Conservation (phyloP, 495 filamentous ascomycete species). For the Neurospora hispaniola region DNA sequence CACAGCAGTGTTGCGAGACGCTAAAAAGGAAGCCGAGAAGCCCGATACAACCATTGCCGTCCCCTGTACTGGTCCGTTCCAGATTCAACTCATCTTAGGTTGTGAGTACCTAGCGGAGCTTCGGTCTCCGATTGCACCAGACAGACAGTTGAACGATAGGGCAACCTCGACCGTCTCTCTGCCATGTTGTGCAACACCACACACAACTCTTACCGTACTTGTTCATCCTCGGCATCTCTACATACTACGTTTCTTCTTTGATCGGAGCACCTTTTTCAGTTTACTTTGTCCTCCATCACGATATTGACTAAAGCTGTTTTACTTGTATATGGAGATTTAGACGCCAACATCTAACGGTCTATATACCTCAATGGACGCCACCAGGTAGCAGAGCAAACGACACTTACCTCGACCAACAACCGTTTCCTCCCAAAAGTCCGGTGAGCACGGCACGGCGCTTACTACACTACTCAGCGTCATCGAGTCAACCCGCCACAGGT, state of each 20-base stretch:
- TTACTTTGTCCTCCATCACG: not conserved
- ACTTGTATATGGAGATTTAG: not conserved
- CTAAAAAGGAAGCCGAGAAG: not conserved
- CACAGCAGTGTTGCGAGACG: not conserved
- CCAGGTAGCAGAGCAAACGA: not conserved
- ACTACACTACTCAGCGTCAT: not conserved
- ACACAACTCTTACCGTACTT: not conserved
- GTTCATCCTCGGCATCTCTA: not conserved
- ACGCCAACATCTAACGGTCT: not conserved
- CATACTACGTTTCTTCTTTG: not conserved
- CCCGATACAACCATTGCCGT: not conserved
- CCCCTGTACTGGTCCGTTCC: not conserved
- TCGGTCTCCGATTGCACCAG: not conserved
- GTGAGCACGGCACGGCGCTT: not conserved
- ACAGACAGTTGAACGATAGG: not conserved
- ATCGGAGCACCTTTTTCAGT: not conserved
- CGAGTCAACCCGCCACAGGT: not conserved
- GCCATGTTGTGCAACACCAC: not conserved
- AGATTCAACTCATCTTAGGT: not conserved
- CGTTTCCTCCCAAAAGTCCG: not conserved
- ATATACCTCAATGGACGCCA: not conserved
- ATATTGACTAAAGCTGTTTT: not conserved
- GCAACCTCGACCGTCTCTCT: not conserved
- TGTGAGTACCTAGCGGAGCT: not conserved
- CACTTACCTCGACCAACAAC: not conserved